Conservation (phyloP, 2,329 filamentous ascomycete species). For the Microdochium paspali region DNA sequence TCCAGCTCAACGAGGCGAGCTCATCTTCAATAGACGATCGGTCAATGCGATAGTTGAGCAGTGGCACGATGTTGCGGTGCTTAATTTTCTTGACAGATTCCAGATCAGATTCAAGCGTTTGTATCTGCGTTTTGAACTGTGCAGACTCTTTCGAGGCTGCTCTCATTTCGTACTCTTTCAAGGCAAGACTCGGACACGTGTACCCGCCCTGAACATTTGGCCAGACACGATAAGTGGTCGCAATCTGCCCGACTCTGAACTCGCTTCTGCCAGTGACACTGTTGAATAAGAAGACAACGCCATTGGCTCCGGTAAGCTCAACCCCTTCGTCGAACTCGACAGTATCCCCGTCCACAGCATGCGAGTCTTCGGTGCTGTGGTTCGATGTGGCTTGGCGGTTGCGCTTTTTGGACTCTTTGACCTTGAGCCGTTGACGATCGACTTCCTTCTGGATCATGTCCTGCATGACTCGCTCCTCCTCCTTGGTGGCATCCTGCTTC, state of each 20-base stretch:
- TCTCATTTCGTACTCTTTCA: conserved; percentile 61
- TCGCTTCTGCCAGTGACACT: conserved; percentile 61
- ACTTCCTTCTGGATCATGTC: conserved; percentile 67
- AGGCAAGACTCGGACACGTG: conserved; percentile 53
- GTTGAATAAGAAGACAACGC: conserved; percentile 58
- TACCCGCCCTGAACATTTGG: conserved; percentile 50
- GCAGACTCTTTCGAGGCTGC: conserved; percentile 47
- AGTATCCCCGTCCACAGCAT: conserved; percentile 19
- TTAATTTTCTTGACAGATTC: conserved; percentile 65
- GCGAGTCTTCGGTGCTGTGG: conserved; percentile 21
- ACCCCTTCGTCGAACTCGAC: conserved; percentile 61
- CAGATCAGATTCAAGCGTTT: conserved; percentile 66
- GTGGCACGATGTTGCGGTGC: conserved; percentile 67
- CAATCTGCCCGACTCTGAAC: conserved; percentile 55
- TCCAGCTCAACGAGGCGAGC: conserved; percentile 44
- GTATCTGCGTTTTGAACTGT: conserved; percentile 66
- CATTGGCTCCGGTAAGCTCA: conserved; percentile 51
- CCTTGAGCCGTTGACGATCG: conserved; percentile 54
- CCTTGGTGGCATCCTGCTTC: conserved; percentile 45
- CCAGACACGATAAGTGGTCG: conserved; percentile 62
- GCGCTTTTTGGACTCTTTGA: conserved; percentile 54
- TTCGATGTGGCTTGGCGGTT: conserved; percentile 37
- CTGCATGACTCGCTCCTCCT: conserved; percentile 62
- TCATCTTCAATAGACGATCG: conserved; percentile 31
- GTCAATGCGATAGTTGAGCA: conserved; percentile 77